Percentiles rank a stretch among this genome's conserved stretches.
Conservation (phyloP, 2,329 filamentous ascomycete species). For the Colletotrichum sp. region DNA sequence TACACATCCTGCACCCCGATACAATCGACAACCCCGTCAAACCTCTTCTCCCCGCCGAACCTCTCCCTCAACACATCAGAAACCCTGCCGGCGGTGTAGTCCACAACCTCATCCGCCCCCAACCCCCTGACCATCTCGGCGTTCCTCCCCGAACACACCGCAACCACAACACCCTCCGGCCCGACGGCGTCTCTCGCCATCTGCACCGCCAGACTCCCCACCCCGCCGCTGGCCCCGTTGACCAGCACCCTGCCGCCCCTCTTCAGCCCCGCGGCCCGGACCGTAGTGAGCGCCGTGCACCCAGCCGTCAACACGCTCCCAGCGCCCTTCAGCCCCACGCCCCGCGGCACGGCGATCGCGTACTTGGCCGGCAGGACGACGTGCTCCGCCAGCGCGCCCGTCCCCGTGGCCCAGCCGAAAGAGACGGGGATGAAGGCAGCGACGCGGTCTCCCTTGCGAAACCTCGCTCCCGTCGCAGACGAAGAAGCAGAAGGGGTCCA, state of each 20-base stretch:
- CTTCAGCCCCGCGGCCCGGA: conserved; percentile 41
- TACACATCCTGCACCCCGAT: conserved; percentile 54
- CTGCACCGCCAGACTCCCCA: conserved; percentile 53
- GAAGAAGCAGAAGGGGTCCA: conserved; percentile 29
- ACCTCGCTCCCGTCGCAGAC: neutral
- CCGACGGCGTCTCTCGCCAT: conserved; percentile 43
- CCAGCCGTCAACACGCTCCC: conserved; percentile 43
- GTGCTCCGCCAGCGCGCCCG: conserved; percentile 45
- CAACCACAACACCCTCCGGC: conserved; percentile 46
- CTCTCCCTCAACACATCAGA: neutral
- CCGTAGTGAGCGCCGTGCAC: conserved; percentile 41
- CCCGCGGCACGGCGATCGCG: conserved; percentile 35
- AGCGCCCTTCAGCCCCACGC: conserved; percentile 34
- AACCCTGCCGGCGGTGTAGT: neutral
- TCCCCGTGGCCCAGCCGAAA: conserved; percentile 36
- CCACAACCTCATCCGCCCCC: conserved; percentile 53
- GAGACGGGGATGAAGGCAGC: conserved; percentile 43
- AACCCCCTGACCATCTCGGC: conserved; percentile 47
- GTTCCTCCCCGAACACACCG: conserved; percentile 53
- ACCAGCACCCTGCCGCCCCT: conserved; percentile 47
- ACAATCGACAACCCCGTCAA: conserved; percentile 55
- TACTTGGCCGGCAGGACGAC: conserved; percentile 39
- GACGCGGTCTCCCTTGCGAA: conserved; percentile 37
- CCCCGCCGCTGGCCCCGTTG: conserved; percentile 57
- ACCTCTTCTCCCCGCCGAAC: conserved; percentile 23